Evolutionary conservation across 1,284 basidiomycete genomes (phyloP), one percentile per base, ranked within the genome.

Genomic region (Stygiomarasmius scandens): DNA sequence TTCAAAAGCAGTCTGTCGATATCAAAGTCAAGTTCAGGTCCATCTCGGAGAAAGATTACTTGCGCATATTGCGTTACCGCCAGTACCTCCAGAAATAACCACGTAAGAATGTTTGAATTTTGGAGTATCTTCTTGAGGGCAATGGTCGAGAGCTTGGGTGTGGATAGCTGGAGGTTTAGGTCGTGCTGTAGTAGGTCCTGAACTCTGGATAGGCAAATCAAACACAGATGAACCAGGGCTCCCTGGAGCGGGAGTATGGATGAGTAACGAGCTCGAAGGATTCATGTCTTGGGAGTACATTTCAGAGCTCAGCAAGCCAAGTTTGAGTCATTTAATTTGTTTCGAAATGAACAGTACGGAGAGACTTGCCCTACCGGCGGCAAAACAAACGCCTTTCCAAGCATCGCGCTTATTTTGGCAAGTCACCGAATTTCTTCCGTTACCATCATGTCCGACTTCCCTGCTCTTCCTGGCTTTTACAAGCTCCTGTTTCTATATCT

Each of bases 1-100:
- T 2, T 77, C 79, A 64, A 93, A 93, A 2, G 90, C 89, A 38
- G 29, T 32, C 29, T 32, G 29, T 32, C 29, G 12, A 32, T 32
- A 32, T 6, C 29, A 32, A 12, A 32, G 6, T 12, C 6, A 32
- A 32, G 12, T 5, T 32, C 29, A 32, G 29, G 6, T 12, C 12
- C 29, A 12, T 5, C 29, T 32, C 29, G 29, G 12, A 32, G 29
- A 32, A 32, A 32, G 29, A 32, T 32, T 5, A 32, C 29, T 6
- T 32, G 87, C 75, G 66, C 89, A 91, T 62, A 93, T 89, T 19
- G 87, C 81, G 66, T 93, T 93, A 57, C 90, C 89, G 27, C 91
- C 90, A 27, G 90, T 92, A n/a, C 90, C 90, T 1, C 90, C 90
- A 46, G 90, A 92, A 55, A 93, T 81, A 45, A 93, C 81, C 3